Evolutionary conservation across 352 stramenopile species (phyloP).

Genomic region (Elongisporangium prolatum): DNA sequence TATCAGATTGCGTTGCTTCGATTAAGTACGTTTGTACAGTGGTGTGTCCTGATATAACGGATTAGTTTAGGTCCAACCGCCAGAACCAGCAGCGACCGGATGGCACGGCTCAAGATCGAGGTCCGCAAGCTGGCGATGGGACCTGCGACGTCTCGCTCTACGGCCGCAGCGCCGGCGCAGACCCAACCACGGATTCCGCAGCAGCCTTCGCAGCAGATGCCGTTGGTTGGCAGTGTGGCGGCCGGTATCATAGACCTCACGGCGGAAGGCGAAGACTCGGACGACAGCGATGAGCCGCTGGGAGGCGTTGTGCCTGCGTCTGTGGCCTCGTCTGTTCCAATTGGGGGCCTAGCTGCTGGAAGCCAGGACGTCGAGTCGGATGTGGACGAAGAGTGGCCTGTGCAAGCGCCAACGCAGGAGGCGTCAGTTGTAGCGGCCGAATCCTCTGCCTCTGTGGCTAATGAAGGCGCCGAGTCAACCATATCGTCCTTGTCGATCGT

Average conservation of each 20-base stretch:
- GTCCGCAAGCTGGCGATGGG: neutral
- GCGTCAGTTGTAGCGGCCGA: neutral
- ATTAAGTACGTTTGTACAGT: too few species aligned
- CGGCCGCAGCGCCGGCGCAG: neutral
- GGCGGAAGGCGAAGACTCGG: neutral
- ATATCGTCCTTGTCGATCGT: neutral
- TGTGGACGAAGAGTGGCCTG: constrained; percentile 57
- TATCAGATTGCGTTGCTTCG: too few species aligned
- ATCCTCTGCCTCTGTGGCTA: neutral
- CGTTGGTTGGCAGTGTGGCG: neutral
- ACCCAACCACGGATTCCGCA: neutral
- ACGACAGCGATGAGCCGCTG: neutral
- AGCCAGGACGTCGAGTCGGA: constrained; percentile 40
- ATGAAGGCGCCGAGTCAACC: constrained; percentile 7
- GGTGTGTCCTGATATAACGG: neutral
- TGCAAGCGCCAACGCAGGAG: constrained; percentile 5
- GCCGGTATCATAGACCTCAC: neutral
- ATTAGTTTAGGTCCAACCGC: neutral
- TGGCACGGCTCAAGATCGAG: neutral
- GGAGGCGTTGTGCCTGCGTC: neutral
- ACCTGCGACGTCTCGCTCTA: neutral
- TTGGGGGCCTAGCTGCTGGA: neutral
- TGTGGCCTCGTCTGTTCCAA: neutral
- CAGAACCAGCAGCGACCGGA: neutral
- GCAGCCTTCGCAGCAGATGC: neutral